phyloP scores from a whole-genome alignment of 352 stramenopile genomes.

The Plasmopara viticola region DNA sequence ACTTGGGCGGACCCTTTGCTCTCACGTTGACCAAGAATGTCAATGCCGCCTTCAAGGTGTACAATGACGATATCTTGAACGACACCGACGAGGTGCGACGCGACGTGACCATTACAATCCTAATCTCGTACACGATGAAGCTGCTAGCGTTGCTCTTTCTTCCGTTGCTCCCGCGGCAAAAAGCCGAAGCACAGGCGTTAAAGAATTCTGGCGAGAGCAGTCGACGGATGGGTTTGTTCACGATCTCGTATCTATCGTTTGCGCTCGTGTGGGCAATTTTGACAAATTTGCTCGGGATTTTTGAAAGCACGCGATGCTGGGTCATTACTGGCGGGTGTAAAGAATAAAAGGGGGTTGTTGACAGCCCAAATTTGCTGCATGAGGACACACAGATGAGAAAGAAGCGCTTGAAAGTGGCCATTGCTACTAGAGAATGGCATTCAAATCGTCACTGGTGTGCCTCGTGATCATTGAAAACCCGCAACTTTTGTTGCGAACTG shows the following conservation, averaged over 20 bases:
- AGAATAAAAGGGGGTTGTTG: conserved; percentile 10
- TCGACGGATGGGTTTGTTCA: conserved; percentile 33
- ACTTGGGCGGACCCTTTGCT: conserved; percentile 36
- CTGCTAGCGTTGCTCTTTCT: conserved; percentile 33
- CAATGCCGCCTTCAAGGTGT: conserved; percentile 40
- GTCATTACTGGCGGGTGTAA: conserved; percentile 39
- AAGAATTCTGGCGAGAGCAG: conserved; percentile 37
- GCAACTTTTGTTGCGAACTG: no score
- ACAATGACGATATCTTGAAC: conserved; percentile 41
- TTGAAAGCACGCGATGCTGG: conserved; percentile 44
- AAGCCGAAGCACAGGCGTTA: conserved; percentile 35
- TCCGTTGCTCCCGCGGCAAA: conserved; percentile 38
- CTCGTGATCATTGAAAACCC: no score
- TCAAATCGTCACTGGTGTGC: no score
- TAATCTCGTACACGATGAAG: conserved; percentile 48
- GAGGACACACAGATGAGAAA: no score
- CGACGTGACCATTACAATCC: conserved; percentile 50
- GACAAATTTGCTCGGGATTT: conserved; percentile 43
- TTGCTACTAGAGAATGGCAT: no score
- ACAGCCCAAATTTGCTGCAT: no score
- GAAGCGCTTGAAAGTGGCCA: no score
- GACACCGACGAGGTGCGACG: conserved; percentile 39
- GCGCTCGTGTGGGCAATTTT: conserved; percentile 39
- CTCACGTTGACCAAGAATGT: conserved; percentile 47
- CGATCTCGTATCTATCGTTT: conserved; percentile 34